Conservation (phyloP, 164 flowering plant species). For the Litsea cubeba region DNA sequence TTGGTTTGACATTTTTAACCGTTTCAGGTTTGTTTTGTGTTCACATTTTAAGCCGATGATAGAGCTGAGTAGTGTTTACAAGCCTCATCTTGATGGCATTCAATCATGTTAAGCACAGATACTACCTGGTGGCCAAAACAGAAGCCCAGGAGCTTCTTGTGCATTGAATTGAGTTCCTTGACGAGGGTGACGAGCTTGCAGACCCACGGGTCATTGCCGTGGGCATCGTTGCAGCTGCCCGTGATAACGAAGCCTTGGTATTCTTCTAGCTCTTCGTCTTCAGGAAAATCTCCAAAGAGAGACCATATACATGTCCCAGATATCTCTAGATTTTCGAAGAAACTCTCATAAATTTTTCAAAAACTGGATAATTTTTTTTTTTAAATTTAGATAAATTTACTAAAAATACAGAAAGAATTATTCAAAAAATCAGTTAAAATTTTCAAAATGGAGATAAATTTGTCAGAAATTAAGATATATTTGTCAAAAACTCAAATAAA, state of each 20-base stretch:
- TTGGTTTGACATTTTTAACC: too few relatives aligned
- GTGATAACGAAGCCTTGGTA: conserved; percentile 80
- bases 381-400: too few relatives aligned
- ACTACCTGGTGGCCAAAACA: conserved; percentile 34
- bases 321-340: conserved; percentile 34
- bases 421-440: too few relatives aligned
- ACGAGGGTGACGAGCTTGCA: conserved; percentile 40
- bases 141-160: conserved; percentile 21
- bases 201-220: conserved; percentile 76
- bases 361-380: too few relatives aligned
- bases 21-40: too few relatives aligned
- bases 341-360: too few relatives aligned
- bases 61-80: neutral
- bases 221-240: conserved; percentile 84
- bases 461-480: too few relatives aligned
- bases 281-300: conserved; percentile 58
- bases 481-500: too few relatives aligned
- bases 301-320: conserved; percentile 61
- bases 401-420: too few relatives aligned
- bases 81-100: conserved; percentile 87
- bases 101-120: conserved; percentile 40
- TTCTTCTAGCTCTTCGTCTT: conserved; percentile 53
- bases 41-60: too few relatives aligned
- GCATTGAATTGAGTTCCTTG: conserved; percentile 36
- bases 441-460: too few relatives aligned